Evolutionary conservation across 805 yeast genomes (phyloP).

Genomic region (Wickerhamomyces strasburgensis): DNA sequence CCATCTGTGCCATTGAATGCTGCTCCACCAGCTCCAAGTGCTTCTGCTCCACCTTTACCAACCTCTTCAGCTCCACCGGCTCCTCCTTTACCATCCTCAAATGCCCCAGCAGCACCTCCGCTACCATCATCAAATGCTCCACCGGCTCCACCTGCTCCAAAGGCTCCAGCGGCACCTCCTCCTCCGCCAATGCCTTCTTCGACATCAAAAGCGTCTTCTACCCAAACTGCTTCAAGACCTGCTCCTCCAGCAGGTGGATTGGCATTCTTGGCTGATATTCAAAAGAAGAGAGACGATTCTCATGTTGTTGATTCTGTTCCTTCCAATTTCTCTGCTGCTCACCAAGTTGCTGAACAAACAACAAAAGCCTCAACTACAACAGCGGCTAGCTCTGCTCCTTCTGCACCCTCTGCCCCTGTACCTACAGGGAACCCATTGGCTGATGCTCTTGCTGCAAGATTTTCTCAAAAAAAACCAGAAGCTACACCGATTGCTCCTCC

Average conservation of each 20-base stretch:
- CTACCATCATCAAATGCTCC: conserved; percentile 10
- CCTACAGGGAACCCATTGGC: conserved; percentile 15
- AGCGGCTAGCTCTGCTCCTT: conserved; percentile 22
- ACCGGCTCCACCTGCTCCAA: conserved; percentile 14
- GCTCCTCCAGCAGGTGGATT: conserved; percentile 33
- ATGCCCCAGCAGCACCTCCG: conserved; percentile 31
- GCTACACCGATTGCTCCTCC: conserved; percentile 15
- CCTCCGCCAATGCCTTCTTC: conserved; percentile 18
- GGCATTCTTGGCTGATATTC: conserved; percentile 57
- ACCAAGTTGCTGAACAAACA: conserved; percentile 17
- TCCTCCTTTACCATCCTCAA: conserved; percentile 24
- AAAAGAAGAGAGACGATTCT: conserved; percentile 47
- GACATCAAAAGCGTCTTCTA: conserved; percentile 18
- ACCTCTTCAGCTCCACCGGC: conserved; percentile 22
- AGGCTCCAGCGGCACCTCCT: conserved; percentile 23
- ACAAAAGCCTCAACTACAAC: conserved; percentile 24
- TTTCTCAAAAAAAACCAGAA: conserved; percentile 8
- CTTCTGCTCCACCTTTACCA: conserved; percentile 16
- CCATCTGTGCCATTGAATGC: conserved; percentile 5
- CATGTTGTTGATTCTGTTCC: conserved; percentile 41
- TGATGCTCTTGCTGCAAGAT: conserved; percentile 14
- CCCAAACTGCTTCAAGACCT: conserved; percentile 17
- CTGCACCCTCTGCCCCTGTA: conserved; percentile 12
- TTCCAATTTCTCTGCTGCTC: conserved; percentile 21
- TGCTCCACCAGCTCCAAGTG: conserved; percentile 14